Evolutionary conservation across 768 basidiomycete species (phyloP).

Genomic region (Agaricus subrufescens): DNA sequence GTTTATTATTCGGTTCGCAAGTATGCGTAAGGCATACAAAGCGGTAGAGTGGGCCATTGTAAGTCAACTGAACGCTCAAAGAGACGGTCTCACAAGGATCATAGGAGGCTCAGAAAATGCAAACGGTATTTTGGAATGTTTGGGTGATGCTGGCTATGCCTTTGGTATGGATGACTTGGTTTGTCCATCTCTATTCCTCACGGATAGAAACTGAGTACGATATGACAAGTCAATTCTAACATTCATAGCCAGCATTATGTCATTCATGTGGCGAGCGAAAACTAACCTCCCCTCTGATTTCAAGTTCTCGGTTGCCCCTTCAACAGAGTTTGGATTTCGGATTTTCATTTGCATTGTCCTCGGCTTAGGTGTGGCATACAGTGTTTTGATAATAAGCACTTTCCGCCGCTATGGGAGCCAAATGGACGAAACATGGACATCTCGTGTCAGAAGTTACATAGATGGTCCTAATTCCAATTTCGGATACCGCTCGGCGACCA

Average conservation of each 20-base stretch:
- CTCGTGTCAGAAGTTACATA: conserved; percentile 12
- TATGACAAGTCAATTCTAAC: conserved; percentile 49
- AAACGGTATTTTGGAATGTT: conserved; percentile 46
- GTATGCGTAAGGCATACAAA: conserved; percentile 36
- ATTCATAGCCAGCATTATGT: conserved; percentile 50
- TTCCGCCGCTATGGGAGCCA: conserved; percentile 17
- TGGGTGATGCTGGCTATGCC: conserved; percentile 65
- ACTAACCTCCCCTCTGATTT: conserved; percentile 17
- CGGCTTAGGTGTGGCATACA: conserved; percentile 38
- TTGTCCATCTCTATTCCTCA: background rate
- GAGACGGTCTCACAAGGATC: background rate
- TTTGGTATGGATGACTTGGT: conserved; percentile 59
- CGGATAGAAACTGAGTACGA: background rate
- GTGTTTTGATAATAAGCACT: conserved; percentile 14
- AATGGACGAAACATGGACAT: conserved; percentile 20
- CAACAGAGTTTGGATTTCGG: conserved; percentile 25
- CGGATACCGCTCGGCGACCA: too few relatives aligned
- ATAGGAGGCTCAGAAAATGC: conserved; percentile 44
- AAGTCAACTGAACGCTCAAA: background rate
- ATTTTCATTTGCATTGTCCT: conserved; percentile 40
- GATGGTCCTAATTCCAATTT: too few relatives aligned
- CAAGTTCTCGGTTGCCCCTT: background rate
- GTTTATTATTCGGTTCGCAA: conserved; percentile 9
- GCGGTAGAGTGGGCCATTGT: conserved; percentile 61
- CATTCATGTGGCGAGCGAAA: conserved; percentile 61